phyloP scores from a whole-genome alignment of 1,284 basidiomycete species.

The Xanthoconium separans region DNA sequence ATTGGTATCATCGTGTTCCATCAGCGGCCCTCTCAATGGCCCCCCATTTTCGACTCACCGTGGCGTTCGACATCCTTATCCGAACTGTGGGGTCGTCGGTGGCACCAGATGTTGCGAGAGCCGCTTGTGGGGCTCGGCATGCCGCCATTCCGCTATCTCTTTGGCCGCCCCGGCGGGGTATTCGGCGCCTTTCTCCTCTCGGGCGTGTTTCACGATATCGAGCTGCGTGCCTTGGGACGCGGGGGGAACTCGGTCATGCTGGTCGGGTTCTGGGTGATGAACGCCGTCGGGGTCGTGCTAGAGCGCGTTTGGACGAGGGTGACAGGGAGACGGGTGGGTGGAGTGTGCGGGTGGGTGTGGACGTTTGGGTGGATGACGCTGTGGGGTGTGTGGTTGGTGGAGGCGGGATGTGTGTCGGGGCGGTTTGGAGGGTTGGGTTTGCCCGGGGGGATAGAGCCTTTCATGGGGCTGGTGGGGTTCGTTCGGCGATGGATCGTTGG shows the following conservation, averaged over 20 bases:
- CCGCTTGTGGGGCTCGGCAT: constrained; percentile 25
- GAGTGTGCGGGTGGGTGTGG: constrained; percentile 52
- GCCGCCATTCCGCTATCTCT: constrained; percentile 31
- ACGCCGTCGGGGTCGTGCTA: constrained; percentile 48
- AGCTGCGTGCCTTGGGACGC: constrained; percentile 54
- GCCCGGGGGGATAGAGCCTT: constrained; percentile 18
- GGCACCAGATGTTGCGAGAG: constrained; percentile 43
- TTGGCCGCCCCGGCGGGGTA: constrained; percentile 47
- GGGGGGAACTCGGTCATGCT: constrained; percentile 43
- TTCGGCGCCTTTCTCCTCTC: constrained; percentile 58
- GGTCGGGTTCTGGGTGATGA: constrained; percentile 38
- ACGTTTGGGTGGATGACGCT: constrained; percentile 45
- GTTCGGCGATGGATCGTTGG: not conserved
- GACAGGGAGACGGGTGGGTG: constrained; percentile 44
- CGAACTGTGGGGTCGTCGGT: constrained; percentile 46
- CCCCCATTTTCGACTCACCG: constrained; percentile 40
- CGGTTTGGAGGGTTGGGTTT: constrained; percentile 13
- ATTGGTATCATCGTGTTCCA: constrained; percentile 39
- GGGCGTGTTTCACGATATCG: constrained; percentile 55
- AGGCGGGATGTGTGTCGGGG: constrained; percentile 50
- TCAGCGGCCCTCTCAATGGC: constrained; percentile 39
- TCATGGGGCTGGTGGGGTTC: constrained; percentile 5
- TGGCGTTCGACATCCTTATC: constrained; percentile 40
- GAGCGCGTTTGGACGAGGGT: constrained; percentile 45
- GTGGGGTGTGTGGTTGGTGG: constrained; percentile 48